These are phyloP conservation scores for Aspergillus carlsbadensis DNA, from an alignment of 495 filamentous ascomycete species.

Conservation along the genomic window DNA sequence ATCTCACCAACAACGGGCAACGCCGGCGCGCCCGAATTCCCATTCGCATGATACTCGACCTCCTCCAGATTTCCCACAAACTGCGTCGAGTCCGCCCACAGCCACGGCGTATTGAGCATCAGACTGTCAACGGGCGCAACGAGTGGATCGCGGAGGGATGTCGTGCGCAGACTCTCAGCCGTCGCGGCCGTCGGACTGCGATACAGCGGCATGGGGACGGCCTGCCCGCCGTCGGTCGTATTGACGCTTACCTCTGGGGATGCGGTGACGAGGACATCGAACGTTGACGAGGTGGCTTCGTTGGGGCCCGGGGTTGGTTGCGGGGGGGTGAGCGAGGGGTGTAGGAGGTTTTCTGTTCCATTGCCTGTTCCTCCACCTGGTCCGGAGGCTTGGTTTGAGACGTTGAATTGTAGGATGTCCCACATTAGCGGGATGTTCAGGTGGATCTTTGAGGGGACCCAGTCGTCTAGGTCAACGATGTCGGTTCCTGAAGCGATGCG, in stretches of 20 bases:
- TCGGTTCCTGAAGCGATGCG: constrained; percentile 44
- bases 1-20: constrained; percentile 31
- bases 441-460: constrained; percentile 46
- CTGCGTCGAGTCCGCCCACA: constrained; percentile 44
- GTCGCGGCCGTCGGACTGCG: constrained; percentile 24
- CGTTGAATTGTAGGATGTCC: constrained; percentile 45
- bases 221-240: constrained; percentile 43
- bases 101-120: constrained; percentile 47
- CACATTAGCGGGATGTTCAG: constrained; percentile 53
- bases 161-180: constrained; percentile 22
- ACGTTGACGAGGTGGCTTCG: constrained; percentile 27
- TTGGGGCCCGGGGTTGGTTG: not conserved
- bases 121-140: constrained; percentile 45
- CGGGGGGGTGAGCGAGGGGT: constrained; percentile 32
- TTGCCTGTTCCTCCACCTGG: no score
- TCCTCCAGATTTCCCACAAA: constrained; percentile 42
- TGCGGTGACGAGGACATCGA: constrained; percentile 46
- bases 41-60: constrained; percentile 35
- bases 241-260: constrained; percentile 46
- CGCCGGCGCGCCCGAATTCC: constrained; percentile 12
- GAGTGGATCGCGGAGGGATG: constrained; percentile 27
- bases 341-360: constrained; percentile 26
- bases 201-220: constrained; percentile 36
- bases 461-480: constrained; percentile 39
- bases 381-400: constrained; percentile 26